Conservation (phyloP, 2,329 filamentous ascomycete species). For the Colletotrichum coccodes region DNA sequence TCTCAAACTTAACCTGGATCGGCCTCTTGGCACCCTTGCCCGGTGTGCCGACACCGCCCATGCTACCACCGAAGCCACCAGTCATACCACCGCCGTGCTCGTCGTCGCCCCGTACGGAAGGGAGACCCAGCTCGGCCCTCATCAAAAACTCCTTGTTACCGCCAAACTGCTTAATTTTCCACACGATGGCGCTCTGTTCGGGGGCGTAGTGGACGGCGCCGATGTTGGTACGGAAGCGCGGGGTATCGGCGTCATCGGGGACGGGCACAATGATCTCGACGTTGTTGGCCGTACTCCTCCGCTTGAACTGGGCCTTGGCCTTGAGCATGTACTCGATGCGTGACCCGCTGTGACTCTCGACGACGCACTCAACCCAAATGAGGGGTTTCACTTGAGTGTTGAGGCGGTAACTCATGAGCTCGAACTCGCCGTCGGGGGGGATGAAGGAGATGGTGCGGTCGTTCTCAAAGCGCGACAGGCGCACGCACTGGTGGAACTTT, state of each 20-base stretch:
- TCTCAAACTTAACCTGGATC: conserved; percentile 99
- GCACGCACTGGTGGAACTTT: conserved; percentile 98
- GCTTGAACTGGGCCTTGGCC: conserved; percentile 97
- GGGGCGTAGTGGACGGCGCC: conserved; percentile 97
- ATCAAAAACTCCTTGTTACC: conserved; percentile 99
- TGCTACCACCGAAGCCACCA: conserved; percentile 94
- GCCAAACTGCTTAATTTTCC: conserved; percentile 99
- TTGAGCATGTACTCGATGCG: conserved; percentile 99
- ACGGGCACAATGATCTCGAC: conserved; percentile 98
- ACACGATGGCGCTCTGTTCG: conserved; percentile 96
- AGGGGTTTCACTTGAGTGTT: conserved; percentile 99
- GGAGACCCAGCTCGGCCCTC: conserved; percentile 94
- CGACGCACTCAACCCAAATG: conserved; percentile 98
- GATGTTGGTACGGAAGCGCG: conserved; percentile 96
- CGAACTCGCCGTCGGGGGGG: conserved; percentile 97
- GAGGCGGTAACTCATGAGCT: conserved; percentile 98
- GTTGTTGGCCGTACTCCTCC: conserved; percentile 96
- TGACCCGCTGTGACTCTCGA: conserved; percentile 94
- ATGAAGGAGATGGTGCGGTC: conserved; percentile 99
- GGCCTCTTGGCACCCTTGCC: conserved; percentile 91
- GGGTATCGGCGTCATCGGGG: conserved; percentile 95
- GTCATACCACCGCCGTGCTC: conserved; percentile 98
- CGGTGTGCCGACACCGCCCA: conserved; percentile 84
- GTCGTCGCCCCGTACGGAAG: conserved; percentile 93
- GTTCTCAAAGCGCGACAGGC: conserved; percentile 96